Conservation (phyloP, 2,329 filamentous ascomycete species). For the Dryadomyces quercus-mongolicae region DNA sequence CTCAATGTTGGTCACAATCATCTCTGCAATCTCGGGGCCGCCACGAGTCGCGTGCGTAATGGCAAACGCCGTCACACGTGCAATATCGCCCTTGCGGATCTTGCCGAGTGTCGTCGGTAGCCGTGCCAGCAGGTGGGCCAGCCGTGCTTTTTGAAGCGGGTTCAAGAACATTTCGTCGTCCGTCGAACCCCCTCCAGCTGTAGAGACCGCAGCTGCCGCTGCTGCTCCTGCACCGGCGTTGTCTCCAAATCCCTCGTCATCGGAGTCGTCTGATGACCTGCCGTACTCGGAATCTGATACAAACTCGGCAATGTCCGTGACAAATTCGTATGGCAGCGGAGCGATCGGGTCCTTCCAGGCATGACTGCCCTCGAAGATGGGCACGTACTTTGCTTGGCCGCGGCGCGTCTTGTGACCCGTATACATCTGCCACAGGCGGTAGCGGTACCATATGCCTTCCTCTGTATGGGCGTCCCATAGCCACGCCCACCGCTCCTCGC, state of each 20-base stretch:
- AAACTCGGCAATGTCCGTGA: slow-evolving; percentile 64
- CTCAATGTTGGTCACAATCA: slow-evolving; percentile 73
- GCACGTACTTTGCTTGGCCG: slow-evolving; percentile 40
- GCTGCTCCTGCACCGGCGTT: slow-evolving; percentile 46
- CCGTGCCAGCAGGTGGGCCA: slow-evolving; percentile 72
- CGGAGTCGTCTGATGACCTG: slow-evolving; percentile 76
- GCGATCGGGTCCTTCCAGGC: slow-evolving; percentile 69
- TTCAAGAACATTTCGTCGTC: slow-evolving; percentile 57
- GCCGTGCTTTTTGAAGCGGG: slow-evolving; percentile 70
- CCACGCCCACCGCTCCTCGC: slow-evolving; percentile 87
- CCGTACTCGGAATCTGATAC: slow-evolving; percentile 69
- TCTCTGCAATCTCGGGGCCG: slow-evolving; percentile 81
- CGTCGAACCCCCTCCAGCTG: slow-evolving; percentile 4
- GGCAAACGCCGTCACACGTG: slow-evolving; percentile 75
- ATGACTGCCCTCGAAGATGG: slow-evolving; percentile 64
- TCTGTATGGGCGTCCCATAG: slow-evolving; percentile 74
- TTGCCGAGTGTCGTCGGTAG: slow-evolving; percentile 64
- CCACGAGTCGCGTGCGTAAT: slow-evolving; percentile 77
- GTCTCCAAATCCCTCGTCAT: slow-evolving; percentile 25
- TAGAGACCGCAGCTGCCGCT: slow-evolving; percentile 11
- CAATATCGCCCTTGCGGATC: slow-evolving; percentile 74
- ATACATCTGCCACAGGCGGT: slow-evolving; percentile 79
- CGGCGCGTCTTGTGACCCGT: slow-evolving; percentile 44
- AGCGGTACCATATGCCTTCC: slow-evolving; percentile 84
- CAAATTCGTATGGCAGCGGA: slow-evolving; percentile 68